These are phyloP conservation scores for Aspergillus affinis DNA, from an alignment of 495 filamentous ascomycete genomes.

Conservation along the genomic window DNA sequence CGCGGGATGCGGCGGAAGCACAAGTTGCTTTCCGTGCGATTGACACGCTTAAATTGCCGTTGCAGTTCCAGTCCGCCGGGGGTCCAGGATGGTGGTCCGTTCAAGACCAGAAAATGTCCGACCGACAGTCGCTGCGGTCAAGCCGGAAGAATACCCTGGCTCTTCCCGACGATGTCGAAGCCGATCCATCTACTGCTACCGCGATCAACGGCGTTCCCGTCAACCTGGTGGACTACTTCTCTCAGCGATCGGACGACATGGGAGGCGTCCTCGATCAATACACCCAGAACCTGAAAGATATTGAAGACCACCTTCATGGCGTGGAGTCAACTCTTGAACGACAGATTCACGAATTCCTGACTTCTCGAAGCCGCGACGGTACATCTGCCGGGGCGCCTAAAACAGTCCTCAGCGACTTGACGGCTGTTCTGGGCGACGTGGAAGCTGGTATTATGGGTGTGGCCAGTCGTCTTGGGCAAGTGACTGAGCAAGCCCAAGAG, in stretches of 20 bases:
- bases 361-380: constrained; percentile 52
- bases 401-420: constrained; percentile 57
- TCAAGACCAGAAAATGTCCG: constrained; percentile 44
- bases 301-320: constrained; percentile 76
- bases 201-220: constrained; percentile 44
- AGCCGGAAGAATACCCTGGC: constrained; percentile 46
- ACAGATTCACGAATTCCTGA: constrained; percentile 67
- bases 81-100: constrained; percentile 46
- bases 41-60: constrained; percentile 72
- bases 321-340: constrained; percentile 69
- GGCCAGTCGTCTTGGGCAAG: constrained; percentile 65
- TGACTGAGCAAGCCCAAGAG: constrained; percentile 69
- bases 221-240: constrained; percentile 76
- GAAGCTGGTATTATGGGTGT: constrained; percentile 76
- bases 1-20: constrained; percentile 68
- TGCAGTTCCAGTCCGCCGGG: constrained; percentile 62
- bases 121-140: constrained; percentile 39
- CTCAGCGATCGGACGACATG: constrained; percentile 70
- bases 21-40: constrained; percentile 71
- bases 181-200: constrained; percentile 46
- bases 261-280: constrained; percentile 62
- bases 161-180: constrained; percentile 58
- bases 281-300: constrained; percentile 69
- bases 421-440: constrained; percentile 70
- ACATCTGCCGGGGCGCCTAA: constrained; percentile 40